These are phyloP conservation scores for Cicer chorassanicum DNA, from an alignment of 306 rosid species.

Conservation along the genomic window DNA sequence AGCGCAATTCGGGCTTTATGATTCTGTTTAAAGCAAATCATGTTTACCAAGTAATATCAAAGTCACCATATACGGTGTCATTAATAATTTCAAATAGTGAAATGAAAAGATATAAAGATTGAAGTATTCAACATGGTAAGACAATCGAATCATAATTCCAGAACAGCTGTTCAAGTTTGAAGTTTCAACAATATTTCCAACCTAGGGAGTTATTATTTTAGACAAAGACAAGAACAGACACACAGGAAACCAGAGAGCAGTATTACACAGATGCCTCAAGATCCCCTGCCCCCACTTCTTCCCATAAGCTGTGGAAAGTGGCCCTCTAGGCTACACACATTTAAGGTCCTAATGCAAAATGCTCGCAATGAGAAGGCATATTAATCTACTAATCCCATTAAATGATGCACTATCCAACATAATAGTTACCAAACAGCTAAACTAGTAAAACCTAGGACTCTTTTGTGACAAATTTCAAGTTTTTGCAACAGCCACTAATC, in stretches of 20 bases:
- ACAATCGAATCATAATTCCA: slow-evolving; percentile 1
- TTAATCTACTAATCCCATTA: not conserved
- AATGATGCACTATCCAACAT: slow-evolving; percentile 8
- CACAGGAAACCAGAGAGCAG: slow-evolving; percentile 18
- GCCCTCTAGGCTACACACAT: slow-evolving; percentile 5
- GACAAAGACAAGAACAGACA: not conserved
- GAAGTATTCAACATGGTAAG: slow-evolving; percentile 23
- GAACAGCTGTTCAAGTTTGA: slow-evolving; percentile 2
- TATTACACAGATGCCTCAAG: slow-evolving; percentile 10
- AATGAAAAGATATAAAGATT: slow-evolving; percentile 29
- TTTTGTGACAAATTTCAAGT: not conserved
- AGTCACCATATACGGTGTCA: slow-evolving; percentile 3
- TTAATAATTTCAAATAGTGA: slow-evolving; percentile 16
- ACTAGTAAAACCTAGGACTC: not conserved
- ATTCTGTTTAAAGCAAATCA: slow-evolving; percentile 30
- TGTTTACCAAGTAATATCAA: not conserved
- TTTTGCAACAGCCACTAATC: not conserved
- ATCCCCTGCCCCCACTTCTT: slow-evolving; percentile 1
- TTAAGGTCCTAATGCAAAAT: not conserved
- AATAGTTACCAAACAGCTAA: not conserved
- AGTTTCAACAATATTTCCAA: slow-evolving; percentile 13
- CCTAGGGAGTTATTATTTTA: not conserved
- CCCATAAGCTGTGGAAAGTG: not conserved
- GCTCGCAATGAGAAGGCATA: not conserved
- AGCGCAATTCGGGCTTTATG: not conserved